Percentiles rank a stretch among this genome's conserved stretches.
Evolutionary conservation across 2,329 filamentous ascomycete genomes (phyloP).

Genomic region (Nothomitra cinnamomea): DNA sequence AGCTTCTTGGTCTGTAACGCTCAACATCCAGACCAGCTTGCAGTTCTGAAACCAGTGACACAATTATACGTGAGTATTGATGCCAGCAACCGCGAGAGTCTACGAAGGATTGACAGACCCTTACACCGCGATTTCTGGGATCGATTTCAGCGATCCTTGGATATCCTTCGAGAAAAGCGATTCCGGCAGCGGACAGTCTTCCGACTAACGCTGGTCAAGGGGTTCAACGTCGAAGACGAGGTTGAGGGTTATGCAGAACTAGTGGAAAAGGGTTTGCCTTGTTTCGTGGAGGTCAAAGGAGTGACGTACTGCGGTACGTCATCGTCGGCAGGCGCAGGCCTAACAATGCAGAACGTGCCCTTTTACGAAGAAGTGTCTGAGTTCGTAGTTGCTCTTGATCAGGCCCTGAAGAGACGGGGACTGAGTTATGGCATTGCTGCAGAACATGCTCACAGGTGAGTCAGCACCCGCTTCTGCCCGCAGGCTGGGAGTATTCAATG

Average conservation of each 20-base stretch:
- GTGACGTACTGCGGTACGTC: constrained; percentile 93
- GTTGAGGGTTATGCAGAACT: constrained; percentile 78
- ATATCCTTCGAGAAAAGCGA: constrained; percentile 70
- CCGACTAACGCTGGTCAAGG: constrained; percentile 87
- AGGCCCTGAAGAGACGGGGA: constrained; percentile 49
- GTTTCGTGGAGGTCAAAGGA: constrained; percentile 90
- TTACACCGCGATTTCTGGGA: constrained; percentile 97
- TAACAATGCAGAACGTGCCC: constrained; percentile 95
- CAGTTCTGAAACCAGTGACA: constrained; percentile 66
- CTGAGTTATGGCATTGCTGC: constrained; percentile 77
- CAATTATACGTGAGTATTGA: constrained; percentile 96
- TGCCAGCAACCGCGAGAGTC: constrained; percentile 72
- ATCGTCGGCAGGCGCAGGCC: constrained; percentile 63
- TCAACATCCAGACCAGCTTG: constrained; percentile 84
- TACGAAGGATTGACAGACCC: constrained; percentile 78
- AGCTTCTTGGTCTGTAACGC: constrained; percentile 95
- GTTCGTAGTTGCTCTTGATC: constrained; percentile 63
- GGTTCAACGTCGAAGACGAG: constrained; percentile 94
- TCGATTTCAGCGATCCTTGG: constrained; percentile 76
- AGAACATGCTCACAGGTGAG: constrained; percentile 64
- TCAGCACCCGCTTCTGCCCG: not conserved
- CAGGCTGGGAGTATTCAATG: not conserved
- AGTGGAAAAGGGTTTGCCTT: constrained; percentile 70
- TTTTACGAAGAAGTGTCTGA: constrained; percentile 82
- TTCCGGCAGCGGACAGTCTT: constrained; percentile 85